These are phyloP conservation scores for Aspergillus pseudoterreus DNA, from an alignment of 2,329 filamentous ascomycete genomes.

Conservation along the genomic window DNA sequence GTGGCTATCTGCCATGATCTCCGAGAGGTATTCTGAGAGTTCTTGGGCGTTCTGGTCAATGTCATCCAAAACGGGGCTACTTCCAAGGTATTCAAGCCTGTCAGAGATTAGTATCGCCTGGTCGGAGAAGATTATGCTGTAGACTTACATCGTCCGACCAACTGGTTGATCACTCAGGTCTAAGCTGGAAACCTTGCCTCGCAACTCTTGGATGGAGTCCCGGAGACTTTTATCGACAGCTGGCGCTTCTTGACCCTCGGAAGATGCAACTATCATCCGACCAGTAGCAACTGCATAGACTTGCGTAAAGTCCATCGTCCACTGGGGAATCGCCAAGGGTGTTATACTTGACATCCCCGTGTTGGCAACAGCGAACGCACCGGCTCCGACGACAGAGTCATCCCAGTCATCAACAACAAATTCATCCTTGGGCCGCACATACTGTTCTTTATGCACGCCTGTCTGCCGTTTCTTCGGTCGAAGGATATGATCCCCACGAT, in stretches of 20 bases:
- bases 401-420: conserved; percentile 40
- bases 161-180: conserved; percentile 6
- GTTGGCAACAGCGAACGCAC: conserved; percentile 5
- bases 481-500: conserved; percentile 18
- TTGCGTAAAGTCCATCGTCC: conserved; percentile 27
- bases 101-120: conserved; percentile 5
- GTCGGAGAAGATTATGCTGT: neutral
- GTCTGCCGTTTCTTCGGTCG: conserved; percentile 19
- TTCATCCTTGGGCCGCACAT: conserved; percentile 16
- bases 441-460: conserved; percentile 6
- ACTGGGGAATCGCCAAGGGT: conserved; percentile 18
- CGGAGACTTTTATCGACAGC: conserved; percentile 15
- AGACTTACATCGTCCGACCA: conserved; percentile 30
- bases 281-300: conserved; percentile 25
- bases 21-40: conserved; percentile 24
- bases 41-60: conserved; percentile 34
- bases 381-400: conserved; percentile 19
- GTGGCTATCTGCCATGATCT: conserved; percentile 16
- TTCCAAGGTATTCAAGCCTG: conserved; percentile 31
- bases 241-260: neutral
- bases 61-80: conserved; percentile 27
- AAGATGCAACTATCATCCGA: conserved; percentile 5
- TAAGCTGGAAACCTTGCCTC: conserved; percentile 6
- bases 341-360: conserved; percentile 8
- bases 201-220: conserved; percentile 21